Evolutionary conservation across 257 asterid genomes (phyloP), one percentile per base, ranked within the genome.

Genomic region (Orobanche coerulescens): DNA sequence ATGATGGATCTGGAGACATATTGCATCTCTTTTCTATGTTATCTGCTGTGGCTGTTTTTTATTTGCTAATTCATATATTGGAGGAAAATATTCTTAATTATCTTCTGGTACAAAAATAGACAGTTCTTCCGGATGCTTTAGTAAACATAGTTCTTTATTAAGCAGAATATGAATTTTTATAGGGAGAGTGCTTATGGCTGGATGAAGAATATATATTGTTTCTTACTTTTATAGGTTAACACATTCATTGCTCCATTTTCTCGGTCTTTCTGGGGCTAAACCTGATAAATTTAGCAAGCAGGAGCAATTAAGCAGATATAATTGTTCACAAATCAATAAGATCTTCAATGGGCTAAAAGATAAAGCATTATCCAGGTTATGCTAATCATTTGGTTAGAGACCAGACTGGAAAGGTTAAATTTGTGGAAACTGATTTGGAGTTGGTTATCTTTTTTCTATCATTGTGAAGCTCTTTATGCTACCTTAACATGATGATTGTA

Each of bases 281-380:
- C 61, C 47, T 43, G 19, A 48, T 30, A 16, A 46, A 34, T 4
- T 57, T 7, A 36, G 48, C 52, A 26, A 4, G 36, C 52, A 48
- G 68, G 46, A 49, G 1, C 52, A 18, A 22, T 64, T 19, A 33
- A 59, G 49, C 28, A 24, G 58, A 33, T 68, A 47, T n/a, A n/a
- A n/a, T n/a, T n/a, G n/a, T n/a, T n/a, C n/a, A n/a, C 42, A 10
- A 37, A 53, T 14, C 49, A 55, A 19, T 31, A 12, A 40, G 11
- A 47, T 61, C 37, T 46, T 13, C 60, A 26, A 36, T 13, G 37
- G 54, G 26, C 28, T 26, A 20, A 53, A 40, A 59, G 49, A 9
- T 25, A 16, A 11, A 24, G 20, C 1, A 11, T 11, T 44, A 15
- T 46, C 66, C 25, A 31, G 31, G 33, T 26, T 15, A 28, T 37